Conservation (phyloP, 2,329 filamentous ascomycete genomes). For the Domatiomyces globalis region DNA sequence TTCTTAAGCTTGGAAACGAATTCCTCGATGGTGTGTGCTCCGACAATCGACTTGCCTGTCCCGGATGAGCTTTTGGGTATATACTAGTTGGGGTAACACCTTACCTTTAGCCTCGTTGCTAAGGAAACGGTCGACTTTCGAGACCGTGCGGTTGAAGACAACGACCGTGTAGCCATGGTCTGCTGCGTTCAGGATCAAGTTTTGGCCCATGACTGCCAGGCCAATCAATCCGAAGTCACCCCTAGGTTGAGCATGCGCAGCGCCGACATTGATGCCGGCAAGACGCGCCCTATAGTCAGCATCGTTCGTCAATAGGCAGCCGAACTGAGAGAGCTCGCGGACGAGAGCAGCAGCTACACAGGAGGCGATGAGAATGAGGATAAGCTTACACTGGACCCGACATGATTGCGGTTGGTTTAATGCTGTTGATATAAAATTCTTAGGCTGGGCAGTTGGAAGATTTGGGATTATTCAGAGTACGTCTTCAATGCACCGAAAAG, state of each 20-base stretch:
- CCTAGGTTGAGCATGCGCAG: conserved; percentile 42
- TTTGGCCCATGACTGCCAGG: conserved; percentile 82
- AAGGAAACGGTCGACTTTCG: conserved; percentile 93
- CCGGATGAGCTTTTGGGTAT: not conserved
- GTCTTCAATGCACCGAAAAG: conserved; percentile 20
- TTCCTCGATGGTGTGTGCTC: conserved; percentile 85
- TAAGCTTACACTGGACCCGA: conserved; percentile 19
- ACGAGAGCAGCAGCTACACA: not conserved
- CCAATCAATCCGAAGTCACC: conserved; percentile 86
- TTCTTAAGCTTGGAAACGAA: conserved; percentile 95
- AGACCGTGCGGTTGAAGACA: conserved; percentile 95
- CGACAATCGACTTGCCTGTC: conserved; percentile 76
- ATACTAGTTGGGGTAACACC: conserved; percentile 10
- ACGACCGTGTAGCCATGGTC: conserved; percentile 92
- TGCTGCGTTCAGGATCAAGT: conserved; percentile 79
- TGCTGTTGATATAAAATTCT: conserved; percentile 2
- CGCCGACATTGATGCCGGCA: conserved; percentile 57
- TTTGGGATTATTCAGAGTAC: conserved; percentile 6
- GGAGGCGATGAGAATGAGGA: not conserved
- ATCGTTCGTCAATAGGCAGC: conserved; percentile 23
- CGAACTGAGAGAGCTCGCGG: not conserved
- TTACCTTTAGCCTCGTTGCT: conserved; percentile 74
- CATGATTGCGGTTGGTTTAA: conserved; percentile 14
- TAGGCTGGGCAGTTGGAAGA: conserved; percentile 1
- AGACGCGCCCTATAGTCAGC: conserved; percentile 55